Evolutionary conservation across 257 asterid genomes (phyloP).

Genomic region (Apocynum venetum): DNA sequence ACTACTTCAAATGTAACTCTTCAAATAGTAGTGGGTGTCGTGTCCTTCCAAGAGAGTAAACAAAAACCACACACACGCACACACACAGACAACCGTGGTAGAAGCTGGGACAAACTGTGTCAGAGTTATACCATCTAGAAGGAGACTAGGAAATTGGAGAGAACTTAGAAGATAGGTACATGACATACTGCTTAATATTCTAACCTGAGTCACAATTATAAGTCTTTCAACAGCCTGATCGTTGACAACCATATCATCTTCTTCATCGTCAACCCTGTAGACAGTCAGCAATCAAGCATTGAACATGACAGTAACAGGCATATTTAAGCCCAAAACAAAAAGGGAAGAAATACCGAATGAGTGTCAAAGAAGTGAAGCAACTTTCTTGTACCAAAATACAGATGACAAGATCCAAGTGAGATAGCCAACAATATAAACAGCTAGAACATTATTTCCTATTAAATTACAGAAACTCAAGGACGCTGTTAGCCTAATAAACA

Average conservation of each 20-base stretch:
- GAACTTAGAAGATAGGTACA: not conserved
- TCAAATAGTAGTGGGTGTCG: no score
- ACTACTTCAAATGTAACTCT: not conserved
- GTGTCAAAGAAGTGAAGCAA: not conserved
- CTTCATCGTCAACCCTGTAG: slow-evolving; percentile 67
- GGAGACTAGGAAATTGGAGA: not conserved
- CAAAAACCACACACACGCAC: not conserved
- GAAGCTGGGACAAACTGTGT: not conserved
- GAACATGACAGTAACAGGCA: not conserved
- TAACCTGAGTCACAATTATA: slow-evolving; percentile 81
- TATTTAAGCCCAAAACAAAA: not conserved
- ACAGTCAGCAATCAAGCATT: slow-evolving; percentile 11
- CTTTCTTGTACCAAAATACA: not conserved
- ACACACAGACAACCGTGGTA: not conserved
- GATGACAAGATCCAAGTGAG: not conserved
- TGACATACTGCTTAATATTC: slow-evolving; percentile 6
- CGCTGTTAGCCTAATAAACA: not conserved
- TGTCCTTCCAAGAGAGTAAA: not conserved
- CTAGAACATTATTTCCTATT: not conserved
- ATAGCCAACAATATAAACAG: not conserved
- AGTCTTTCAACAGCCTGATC: slow-evolving; percentile 79
- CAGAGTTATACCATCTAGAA: not conserved
- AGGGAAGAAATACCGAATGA: not conserved
- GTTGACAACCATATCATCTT: slow-evolving; percentile 53
- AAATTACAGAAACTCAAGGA: not conserved